These are phyloP conservation scores for sorghum (Sorghum bicolor) DNA, from an alignment of 176 grass and related monocot genomes.

Conservation along the genomic window DNA sequence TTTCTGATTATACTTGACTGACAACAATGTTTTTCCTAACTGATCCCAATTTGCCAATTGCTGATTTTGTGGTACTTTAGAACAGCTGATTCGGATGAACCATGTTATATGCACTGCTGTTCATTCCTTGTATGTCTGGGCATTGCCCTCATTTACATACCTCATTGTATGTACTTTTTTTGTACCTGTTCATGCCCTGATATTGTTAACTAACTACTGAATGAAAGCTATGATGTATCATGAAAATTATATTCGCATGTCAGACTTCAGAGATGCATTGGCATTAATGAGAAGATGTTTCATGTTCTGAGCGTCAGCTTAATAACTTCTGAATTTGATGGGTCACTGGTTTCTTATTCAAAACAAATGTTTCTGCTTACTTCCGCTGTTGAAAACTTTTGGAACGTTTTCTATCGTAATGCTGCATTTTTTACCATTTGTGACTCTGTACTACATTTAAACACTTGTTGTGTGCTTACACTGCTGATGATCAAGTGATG, in stretches of 20 bases:
- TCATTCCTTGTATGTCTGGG: not conserved
- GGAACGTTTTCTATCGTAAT: no score
- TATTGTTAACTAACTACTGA: not conserved
- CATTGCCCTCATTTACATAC: not conserved
- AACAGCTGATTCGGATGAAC: not conserved
- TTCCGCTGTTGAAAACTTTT: no score
- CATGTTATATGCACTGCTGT: not conserved
- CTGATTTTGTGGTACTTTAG: not conserved
- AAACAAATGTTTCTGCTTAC: not conserved
- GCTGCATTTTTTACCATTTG: not conserved
- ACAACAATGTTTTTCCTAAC: not conserved
- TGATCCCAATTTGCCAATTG: not conserved
- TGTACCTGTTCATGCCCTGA: not conserved
- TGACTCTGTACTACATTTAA: not conserved
- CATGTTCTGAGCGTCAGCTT: constrained; percentile 11
- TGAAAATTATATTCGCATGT: constrained; percentile 31
- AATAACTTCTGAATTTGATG: not conserved
- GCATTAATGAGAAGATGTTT: constrained; percentile 51
- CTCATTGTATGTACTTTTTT: no score
- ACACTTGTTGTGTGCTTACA: not conserved
- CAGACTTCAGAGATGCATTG: constrained; percentile 46
- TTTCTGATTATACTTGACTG: constrained; percentile 9
- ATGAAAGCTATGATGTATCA: constrained; percentile 6
- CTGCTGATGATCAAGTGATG: constrained; percentile 6
- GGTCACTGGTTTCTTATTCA: not conserved